These are phyloP conservation scores for Euphorbia corollata DNA, from an alignment of 441 rosid genomes.

Conservation along the genomic window DNA sequence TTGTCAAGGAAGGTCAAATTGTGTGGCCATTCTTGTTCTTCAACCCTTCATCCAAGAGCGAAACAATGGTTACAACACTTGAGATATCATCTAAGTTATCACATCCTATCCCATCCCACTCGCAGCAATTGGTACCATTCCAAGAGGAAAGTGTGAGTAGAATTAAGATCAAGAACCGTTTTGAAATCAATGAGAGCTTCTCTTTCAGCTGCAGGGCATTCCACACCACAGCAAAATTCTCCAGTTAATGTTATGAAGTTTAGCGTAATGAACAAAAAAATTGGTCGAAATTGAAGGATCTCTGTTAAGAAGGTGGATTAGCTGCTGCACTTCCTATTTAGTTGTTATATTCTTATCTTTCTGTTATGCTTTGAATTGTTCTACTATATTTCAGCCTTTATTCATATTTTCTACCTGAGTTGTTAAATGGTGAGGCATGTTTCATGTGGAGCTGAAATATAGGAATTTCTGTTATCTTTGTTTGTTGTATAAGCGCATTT, in stretches of 20 bases:
- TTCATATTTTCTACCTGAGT: too few species aligned
- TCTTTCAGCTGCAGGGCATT: not conserved
- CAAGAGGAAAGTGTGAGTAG: not conserved
- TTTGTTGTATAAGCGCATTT: too few species aligned
- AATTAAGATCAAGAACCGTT: not conserved
- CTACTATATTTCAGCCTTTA: too few species aligned
- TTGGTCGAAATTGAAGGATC: slow-evolving; percentile 15
- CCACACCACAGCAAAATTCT: not conserved
- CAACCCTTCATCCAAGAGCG: not conserved
- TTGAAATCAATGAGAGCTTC: not conserved
- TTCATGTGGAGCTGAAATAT: too few species aligned
- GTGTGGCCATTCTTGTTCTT: slow-evolving; percentile 21
- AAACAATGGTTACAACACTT: not conserved
- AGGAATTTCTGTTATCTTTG: too few species aligned
- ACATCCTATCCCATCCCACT: slow-evolving; percentile 1
- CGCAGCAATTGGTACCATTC: slow-evolving; percentile 3
- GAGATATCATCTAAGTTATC: slow-evolving; percentile 1
- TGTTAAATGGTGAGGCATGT: too few species aligned
- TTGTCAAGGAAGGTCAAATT: slow-evolving; percentile 28
- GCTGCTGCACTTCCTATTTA: too few species aligned
- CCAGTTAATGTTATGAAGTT: not conserved
- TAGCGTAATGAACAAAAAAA: not conserved
- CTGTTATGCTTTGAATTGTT: too few species aligned
- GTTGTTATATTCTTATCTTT: too few species aligned
- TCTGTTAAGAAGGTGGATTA: not conserved